phyloP scores from a whole-genome alignment of 2,329 filamentous ascomycete genomes.

The Colletotrichum euphorbiae region DNA sequence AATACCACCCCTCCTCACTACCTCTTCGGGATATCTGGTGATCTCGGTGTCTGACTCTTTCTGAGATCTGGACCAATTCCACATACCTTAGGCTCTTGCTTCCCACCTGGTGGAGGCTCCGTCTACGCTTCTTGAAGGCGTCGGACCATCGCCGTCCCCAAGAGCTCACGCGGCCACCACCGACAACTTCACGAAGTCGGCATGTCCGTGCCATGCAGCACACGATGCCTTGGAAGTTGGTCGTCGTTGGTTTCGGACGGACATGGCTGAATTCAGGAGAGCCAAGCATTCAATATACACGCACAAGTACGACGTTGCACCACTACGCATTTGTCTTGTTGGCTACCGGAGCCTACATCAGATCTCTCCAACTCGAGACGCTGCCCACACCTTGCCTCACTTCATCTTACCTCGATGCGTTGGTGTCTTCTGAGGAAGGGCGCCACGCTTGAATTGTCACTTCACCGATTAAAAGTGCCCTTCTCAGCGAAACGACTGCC shows the following conservation, averaged over 20 bases:
- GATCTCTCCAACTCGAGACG: constrained; percentile 7
- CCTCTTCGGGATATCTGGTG: constrained; percentile 10
- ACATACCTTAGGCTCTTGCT: no score
- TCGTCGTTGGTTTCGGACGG: neutral
- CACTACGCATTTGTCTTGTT: neutral
- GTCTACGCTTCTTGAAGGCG: constrained; percentile 10
- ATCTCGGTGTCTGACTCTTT: constrained; percentile 14
- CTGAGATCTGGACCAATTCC: constrained; percentile 6
- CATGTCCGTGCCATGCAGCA: neutral
- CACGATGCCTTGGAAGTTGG: neutral
- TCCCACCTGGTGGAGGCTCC: neutral
- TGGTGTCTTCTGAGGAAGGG: neutral
- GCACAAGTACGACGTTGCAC: constrained; percentile 15
- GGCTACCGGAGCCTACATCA: constrained; percentile 9
- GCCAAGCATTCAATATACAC: neutral
- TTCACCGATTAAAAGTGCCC: neutral
- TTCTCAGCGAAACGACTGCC: constrained; percentile 6
- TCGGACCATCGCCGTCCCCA: constrained; percentile 12
- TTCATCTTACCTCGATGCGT: constrained; percentile 9
- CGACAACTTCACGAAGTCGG: constrained; percentile 7
- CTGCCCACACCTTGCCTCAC: constrained; percentile 21
- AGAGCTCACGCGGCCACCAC: constrained; percentile 9
- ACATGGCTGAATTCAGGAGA: neutral
- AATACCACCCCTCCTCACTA: constrained; percentile 19
- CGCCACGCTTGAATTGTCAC: constrained; percentile 13